phyloP scores from a whole-genome alignment of 2,329 filamentous ascomycete species.

The Claviceps sorghi region DNA sequence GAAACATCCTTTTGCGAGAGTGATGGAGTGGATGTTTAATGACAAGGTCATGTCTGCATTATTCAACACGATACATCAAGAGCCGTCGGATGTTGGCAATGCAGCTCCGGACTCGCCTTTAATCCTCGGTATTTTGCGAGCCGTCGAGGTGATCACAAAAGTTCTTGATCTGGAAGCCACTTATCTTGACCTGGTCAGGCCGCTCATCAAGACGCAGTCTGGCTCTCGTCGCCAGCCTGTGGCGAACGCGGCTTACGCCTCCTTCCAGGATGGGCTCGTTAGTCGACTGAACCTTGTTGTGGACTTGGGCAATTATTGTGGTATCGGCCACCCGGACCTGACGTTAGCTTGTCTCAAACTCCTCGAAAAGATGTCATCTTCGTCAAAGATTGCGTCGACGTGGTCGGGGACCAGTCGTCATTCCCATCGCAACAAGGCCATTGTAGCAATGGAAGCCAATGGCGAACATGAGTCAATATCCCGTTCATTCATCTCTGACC shows the following conservation, averaged over 20 bases:
- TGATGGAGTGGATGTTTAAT: conserved; percentile 98
- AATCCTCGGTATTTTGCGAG: conserved; percentile 61
- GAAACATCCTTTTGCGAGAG: conserved; percentile 80
- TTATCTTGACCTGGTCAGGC: conserved; percentile 77
- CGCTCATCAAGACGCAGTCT: conserved; percentile 54
- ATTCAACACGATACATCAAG: conserved; percentile 66
- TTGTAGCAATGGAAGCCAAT: conserved; percentile 74
- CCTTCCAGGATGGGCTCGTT: conserved; percentile 82
- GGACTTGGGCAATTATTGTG: conserved; percentile 74
- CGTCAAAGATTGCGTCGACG: conserved; percentile 61
- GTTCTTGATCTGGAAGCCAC: conserved; percentile 81
- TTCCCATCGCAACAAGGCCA: conserved; percentile 63
- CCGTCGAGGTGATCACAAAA: conserved; percentile 70
- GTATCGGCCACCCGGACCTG: conserved; percentile 66
- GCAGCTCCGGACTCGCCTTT: conserved; percentile 66
- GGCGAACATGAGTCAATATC: conserved; percentile 70
- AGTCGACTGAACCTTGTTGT: conserved; percentile 67
- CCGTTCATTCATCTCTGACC: conserved; percentile 53
- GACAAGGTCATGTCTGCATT: conserved; percentile 70
- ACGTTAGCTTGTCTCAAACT: conserved; percentile 69
- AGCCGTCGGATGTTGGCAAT: conserved; percentile 55
- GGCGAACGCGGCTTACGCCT: conserved; percentile 57
- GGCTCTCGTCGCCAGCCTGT: conserved; percentile 46
- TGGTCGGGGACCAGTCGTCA: conserved; percentile 47
- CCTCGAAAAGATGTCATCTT: conserved; percentile 74